Evolutionary conservation across 1,284 basidiomycete genomes (phyloP), one percentile per base, ranked within the genome.

Genomic region (Trametes polyzona): DNA sequence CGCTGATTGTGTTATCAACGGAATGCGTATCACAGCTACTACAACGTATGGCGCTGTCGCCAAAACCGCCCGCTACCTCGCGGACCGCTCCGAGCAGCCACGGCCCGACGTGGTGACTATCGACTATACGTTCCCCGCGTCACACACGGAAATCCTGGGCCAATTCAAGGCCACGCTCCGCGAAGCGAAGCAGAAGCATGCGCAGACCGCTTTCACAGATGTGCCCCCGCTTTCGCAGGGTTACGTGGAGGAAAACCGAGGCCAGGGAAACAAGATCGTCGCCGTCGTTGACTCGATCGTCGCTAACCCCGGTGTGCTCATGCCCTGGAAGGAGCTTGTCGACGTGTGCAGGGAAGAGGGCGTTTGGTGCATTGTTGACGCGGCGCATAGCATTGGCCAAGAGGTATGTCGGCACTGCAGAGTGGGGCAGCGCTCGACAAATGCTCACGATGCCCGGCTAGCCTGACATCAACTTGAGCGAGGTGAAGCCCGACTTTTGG

Each of bases 261-360:
- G 19, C 10, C 37, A 76, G 73, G 53, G 64, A 67, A 58, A 73
- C 55, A 86, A 84, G 70, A 77, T 87, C 11, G 78, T 95, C 19
- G 87, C 87, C 0, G 69, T 96, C 8, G 82, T 96, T 17, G 95
- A 96, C 70, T 74, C 80, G 19, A 88, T 96, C 59, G 74, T 79
- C 1, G 84, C 89, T 1, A 79, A 77, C 37, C 94, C 94, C 0
- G 94, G 90, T 0, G 83, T 84, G 3, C 67, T 78, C 0, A 74
- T 93, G 29, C 95, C 95, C 0, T 96, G 94, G 95, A 77, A 89
- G 67, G 81, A 87, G 59, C 78, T 96, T 68, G 85, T 89, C 0
- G 71, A 77, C 19, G 76, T 92, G 16, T 89, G 87, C 67, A 81
- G 80, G 63, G 82, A 90, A 61, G 84, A 87, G 52, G 83, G 83